Conservation (phyloP, 306 rosid genomes). For the Leucaena leucocephala region DNA sequence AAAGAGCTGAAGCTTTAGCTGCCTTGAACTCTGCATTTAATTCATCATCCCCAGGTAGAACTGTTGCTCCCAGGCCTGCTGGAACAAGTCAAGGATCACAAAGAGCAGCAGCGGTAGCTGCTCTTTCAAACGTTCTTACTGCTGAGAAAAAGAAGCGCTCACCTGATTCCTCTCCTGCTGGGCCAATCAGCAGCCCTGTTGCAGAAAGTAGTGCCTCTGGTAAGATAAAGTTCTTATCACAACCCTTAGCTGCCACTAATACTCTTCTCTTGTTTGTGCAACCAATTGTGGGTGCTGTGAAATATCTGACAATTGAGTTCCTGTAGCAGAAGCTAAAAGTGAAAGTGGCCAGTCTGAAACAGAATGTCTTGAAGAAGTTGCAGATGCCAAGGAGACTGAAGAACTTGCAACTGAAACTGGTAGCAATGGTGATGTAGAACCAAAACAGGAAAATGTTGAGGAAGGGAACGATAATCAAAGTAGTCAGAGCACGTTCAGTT, state of each 20-base stretch:
- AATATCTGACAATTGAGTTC: slow-evolving; percentile 37
- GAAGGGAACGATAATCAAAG: slow-evolving; percentile 49
- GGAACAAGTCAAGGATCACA: slow-evolving; percentile 79
- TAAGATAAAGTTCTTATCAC: slow-evolving; percentile 39
- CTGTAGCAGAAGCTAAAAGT: slow-evolving; percentile 56
- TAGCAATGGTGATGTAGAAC: slow-evolving; percentile 54
- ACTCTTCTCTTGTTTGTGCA: neutral
- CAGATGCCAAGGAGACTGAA: slow-evolving; percentile 60
- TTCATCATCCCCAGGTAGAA: slow-evolving; percentile 58
- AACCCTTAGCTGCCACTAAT: neutral
- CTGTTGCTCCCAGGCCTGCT: slow-evolving; percentile 54
- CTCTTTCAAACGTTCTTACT: slow-evolving; percentile 88
- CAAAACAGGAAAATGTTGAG: slow-evolving; percentile 58
- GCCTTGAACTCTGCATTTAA: slow-evolving; percentile 87
- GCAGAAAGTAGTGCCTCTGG: slow-evolving; percentile 62
- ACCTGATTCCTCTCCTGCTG: slow-evolving; percentile 72
- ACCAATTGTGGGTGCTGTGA: slow-evolving; percentile 24
- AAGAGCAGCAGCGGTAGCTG: slow-evolving; percentile 98
- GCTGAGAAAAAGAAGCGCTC: slow-evolving; percentile 81
- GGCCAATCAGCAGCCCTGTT: slow-evolving; percentile 58
- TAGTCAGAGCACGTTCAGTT: slow-evolving; percentile 53
- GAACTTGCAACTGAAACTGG: slow-evolving; percentile 56
- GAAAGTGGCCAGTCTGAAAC: slow-evolving; percentile 58
- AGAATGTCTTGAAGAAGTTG: slow-evolving; percentile 63
- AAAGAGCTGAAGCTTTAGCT: slow-evolving; percentile 98